These are phyloP conservation scores for Solanum raphanifolium DNA, from an alignment of 257 asterid genomes.

Conservation along the genomic window DNA sequence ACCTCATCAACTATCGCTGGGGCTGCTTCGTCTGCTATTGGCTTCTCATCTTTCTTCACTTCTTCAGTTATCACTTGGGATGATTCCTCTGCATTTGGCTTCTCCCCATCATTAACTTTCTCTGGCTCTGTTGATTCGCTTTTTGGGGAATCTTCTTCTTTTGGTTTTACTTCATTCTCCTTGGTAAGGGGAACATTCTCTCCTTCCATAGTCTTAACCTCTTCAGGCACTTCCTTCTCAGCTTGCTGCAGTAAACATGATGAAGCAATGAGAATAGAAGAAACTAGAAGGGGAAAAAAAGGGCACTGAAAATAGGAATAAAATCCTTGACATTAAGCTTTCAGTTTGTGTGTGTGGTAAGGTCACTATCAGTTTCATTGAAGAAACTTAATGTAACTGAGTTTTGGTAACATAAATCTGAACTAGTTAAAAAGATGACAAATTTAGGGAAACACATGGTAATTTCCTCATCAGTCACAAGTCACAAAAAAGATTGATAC, in stretches of 20 bases:
- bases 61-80: neutral
- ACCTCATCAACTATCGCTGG: neutral
- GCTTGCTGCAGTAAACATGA: slow-evolving; percentile 27
- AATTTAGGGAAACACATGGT: neutral
- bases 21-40: neutral
- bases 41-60: neutral
- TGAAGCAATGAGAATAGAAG: neutral
- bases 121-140: neutral
- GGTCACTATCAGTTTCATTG: neutral
- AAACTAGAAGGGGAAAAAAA: neutral
- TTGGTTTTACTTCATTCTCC: slow-evolving; percentile 16
- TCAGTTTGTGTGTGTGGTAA: neutral
- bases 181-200: slow-evolving; percentile 17
- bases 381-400: neutral
- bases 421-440: neutral
- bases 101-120: neutral
- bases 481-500: neutral
- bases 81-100: neutral
- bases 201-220: slow-evolving; percentile 24
- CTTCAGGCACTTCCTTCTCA: slow-evolving; percentile 35
- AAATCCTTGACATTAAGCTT: neutral
- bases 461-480: neutral
- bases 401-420: neutral
- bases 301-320: neutral
- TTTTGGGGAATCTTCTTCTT: slow-evolving; percentile 18